Conservation (phyloP, 306 rosid genomes). For the Malus fusca region DNA sequence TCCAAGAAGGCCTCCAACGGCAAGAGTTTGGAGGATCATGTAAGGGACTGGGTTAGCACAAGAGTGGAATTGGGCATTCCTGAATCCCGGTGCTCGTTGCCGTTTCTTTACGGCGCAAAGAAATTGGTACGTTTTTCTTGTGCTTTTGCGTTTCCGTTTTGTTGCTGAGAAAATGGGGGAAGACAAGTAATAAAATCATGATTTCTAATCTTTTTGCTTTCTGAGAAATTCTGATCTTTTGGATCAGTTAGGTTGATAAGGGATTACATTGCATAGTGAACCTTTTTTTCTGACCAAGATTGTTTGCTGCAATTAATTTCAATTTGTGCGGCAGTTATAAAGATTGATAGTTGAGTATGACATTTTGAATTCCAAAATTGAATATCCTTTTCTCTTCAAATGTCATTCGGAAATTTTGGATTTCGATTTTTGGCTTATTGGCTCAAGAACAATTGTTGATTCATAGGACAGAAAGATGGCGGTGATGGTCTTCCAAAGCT, state of each 20-base stretch:
- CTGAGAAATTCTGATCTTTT: neutral
- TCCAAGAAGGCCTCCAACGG: conserved; percentile 24
- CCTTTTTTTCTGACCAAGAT: neutral
- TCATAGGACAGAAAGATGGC: neutral
- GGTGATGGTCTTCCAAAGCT: neutral
- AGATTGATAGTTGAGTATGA: neutral
- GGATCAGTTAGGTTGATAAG: neutral
- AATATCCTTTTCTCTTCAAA: neutral
- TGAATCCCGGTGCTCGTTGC: conserved; percentile 34
- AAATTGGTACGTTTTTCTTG: conserved; percentile 40
- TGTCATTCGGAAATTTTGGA: neutral
- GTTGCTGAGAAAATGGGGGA: neutral
- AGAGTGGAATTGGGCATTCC: conserved; percentile 31
- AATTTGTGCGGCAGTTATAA: neutral
- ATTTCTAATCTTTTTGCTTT: neutral
- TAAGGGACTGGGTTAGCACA: conserved; percentile 33
- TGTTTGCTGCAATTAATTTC: neutral
- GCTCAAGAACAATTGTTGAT: neutral
- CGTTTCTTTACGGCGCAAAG: conserved; percentile 58
- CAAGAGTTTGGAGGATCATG: conserved; percentile 45
- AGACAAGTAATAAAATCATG: neutral
- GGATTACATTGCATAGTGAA: neutral
- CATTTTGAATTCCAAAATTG: too few relatives aligned
- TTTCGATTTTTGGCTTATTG: neutral
- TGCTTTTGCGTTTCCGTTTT: neutral